Base-by-base conservation (phyloP, 805 yeast species). In the Cyberlindnera samutprakarnensis region DNA sequence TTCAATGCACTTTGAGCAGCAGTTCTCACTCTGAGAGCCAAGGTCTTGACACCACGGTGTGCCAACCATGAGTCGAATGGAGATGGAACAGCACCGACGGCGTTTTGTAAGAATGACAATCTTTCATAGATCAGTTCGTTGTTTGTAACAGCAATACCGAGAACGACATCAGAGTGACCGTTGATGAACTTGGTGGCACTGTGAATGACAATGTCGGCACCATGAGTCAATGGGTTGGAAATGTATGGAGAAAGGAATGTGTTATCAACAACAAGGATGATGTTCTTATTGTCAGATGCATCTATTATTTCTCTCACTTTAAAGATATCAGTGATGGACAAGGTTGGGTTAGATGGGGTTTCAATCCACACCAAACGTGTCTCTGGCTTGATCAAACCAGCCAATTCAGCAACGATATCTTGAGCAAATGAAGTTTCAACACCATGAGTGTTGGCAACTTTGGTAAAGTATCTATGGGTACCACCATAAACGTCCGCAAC, bases 1-100 rank as follows among this genome's bases (percentile, higher is more conserved):
- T 68, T 67, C 45, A 62, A 70, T 18, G 95, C 95, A 33, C 71
- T 69, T 33, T 50, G 46, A 26, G 85, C 61, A 25, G 92, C 79
- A 48, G 78, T 82, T 51, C 73, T 70, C 24, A 75, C 80, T 58
- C 95, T 73, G 60, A 85, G 66, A 53, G 83, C 92, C 53, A 84
- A 67, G 25, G 95, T 85, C 70, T 82, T 85, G 53, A 85, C 68
- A 53, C 95, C 95, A 57, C 95, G 72, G 68, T 84, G 95, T 35
- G 94, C 88, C 57, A 84, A 76, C 94, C 94, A 85, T 25, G 86
- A 72, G 62, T 86, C 95, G 56, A 85, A 86, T 33, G 95, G 84
- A 14, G 94, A 82, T 43, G 94, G 94, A 42, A 85, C 72, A 18
- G 94, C 86, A 41, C 95, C 95, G 49, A 82, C 66, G 43, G 94